Evolutionary conservation across 2,329 filamentous ascomycete genomes (phyloP).

Genomic region (Penicillium sp.): DNA sequence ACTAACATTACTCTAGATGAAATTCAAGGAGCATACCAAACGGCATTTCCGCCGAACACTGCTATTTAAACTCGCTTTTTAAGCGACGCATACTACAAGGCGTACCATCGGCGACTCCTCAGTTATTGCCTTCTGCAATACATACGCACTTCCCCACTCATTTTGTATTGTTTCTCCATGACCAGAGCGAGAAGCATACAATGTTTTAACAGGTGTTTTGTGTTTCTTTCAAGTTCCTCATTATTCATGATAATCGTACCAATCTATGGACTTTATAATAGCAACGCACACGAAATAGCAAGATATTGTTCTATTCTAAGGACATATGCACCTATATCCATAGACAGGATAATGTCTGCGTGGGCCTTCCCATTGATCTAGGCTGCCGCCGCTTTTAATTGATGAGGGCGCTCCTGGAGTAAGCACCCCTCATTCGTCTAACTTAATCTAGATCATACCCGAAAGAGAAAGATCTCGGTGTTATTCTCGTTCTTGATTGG

Average conservation of each 20-base stretch:
- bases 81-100: background rate
- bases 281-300: background rate
- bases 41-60: conserved; percentile 34
- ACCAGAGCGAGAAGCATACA: background rate
- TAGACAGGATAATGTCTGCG: no score
- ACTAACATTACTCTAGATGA: conserved; percentile 33
- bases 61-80: conserved; percentile 14
- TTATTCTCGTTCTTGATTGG: no score
- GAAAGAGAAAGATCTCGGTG: no score
- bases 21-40: conserved; percentile 44
- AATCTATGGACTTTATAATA: background rate
- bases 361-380: no score
- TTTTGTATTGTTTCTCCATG: background rate
- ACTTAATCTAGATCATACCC: no score
- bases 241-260: background rate
- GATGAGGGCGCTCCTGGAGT: no score
- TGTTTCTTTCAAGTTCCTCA: background rate
- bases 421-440: no score
- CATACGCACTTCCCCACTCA: background rate
- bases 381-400: no score
- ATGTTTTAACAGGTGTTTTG: background rate
- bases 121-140: background rate
- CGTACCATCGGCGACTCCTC: background rate
- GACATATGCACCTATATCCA: background rate
- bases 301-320: background rate